A percentile compares a stretch with the other conserved stretches of the same genome.
phyloP scores from a whole-genome alignment of 768 basidiomycete species.

The Tricholoma sp. region DNA sequence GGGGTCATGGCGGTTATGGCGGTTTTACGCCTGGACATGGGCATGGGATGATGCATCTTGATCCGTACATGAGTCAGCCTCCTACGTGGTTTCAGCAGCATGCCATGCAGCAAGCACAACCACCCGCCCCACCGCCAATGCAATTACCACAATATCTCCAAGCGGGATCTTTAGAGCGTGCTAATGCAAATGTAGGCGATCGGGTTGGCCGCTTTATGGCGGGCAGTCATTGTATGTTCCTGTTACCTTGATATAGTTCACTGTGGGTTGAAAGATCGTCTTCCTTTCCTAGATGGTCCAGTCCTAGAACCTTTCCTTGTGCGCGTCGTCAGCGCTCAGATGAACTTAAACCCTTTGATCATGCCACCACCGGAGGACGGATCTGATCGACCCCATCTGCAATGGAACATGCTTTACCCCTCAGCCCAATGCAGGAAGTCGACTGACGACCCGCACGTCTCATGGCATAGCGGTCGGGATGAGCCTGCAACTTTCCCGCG shows the following conservation, averaged over 20 bases:
- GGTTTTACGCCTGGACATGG: conserved; percentile 2
- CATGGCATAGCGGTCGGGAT: conserved; percentile 63
- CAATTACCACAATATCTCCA: not conserved
- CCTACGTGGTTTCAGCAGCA: not conserved
- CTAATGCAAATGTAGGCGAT: conserved; percentile 10
- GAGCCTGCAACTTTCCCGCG: conserved; percentile 66
- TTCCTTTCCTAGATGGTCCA: conserved; percentile 49
- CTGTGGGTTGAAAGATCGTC: not conserved
- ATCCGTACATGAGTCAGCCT: not conserved
- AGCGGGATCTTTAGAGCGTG: not conserved
- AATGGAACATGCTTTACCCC: conserved; percentile 72
- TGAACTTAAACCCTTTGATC: conserved; percentile 61
- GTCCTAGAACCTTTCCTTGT: conserved; percentile 60
- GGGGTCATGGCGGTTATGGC: not conserved
- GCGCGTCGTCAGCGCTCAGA: conserved; percentile 39
- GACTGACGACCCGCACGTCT: conserved; percentile 46
- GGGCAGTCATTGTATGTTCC: conserved; percentile 15
- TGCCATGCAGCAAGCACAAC: conserved; percentile 4
- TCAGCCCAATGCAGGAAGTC: conserved; percentile 55
- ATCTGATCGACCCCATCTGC: conserved; percentile 44
- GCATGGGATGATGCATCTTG: not conserved
- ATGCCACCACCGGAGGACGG: conserved; percentile 36
- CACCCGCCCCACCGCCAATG: not conserved
- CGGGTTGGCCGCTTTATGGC: conserved; percentile 14
- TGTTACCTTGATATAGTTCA: not conserved